Evolutionary conservation across 1,139 yeast genomes (phyloP).

Genomic region (Meyerozyma smithsonii): DNA sequence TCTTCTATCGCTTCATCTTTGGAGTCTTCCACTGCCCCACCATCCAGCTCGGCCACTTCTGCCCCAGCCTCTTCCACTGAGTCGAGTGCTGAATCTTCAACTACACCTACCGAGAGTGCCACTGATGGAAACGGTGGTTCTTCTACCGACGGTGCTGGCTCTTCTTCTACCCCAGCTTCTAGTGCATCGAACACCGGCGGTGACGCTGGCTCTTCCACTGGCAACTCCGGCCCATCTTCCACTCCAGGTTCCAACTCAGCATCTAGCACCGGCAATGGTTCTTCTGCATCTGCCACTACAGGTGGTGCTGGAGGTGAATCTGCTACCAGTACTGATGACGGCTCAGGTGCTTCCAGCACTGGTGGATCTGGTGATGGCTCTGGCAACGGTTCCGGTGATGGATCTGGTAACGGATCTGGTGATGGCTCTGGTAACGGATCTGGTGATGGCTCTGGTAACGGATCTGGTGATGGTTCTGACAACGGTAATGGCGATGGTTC

Average conservation of each 20-base stretch:
- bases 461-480: not conserved
- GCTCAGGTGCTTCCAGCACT: conserved; percentile 1
- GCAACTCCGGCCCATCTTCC: not conserved
- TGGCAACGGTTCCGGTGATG: not conserved
- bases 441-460: not conserved
- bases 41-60: not conserved
- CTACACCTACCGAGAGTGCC: not conserved
- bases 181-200: conserved; percentile 2
- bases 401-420: not conserved
- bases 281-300: conserved; percentile 7
- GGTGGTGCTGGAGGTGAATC: conserved; percentile 5
- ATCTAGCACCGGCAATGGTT: conserved; percentile 5
- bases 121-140: not conserved
- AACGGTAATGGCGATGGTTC: not conserved
- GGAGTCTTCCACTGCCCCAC: conserved; percentile 1
- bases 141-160: not conserved
- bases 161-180: not conserved
- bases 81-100: not conserved
- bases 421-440: not conserved
- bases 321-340: not conserved
- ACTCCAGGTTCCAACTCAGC: too few species aligned
- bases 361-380: conserved; percentile 1
- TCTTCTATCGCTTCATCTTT: not conserved
- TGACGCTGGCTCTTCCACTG: conserved; percentile 4
- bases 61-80: not conserved